Percentiles rank a stretch among this genome's conserved stretches.
phyloP scores from a whole-genome alignment of 2,329 filamentous ascomycete species.

The Colletotrichum nymphaeae region DNA sequence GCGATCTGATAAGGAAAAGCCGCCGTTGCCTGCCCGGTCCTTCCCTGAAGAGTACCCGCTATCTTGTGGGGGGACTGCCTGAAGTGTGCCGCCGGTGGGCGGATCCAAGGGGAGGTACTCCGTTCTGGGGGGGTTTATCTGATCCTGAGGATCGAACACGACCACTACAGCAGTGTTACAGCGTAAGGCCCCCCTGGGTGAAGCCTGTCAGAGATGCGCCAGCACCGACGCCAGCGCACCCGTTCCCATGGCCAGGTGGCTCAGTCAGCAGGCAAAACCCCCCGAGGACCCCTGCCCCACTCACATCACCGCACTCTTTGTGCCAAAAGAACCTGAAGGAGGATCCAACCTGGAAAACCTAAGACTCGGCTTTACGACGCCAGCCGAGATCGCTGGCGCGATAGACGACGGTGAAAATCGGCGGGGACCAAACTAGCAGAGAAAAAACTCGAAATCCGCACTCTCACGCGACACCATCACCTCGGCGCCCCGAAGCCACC shows the following conservation, averaged over 20 bases:
- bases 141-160: background rate
- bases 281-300: background rate
- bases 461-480: background rate
- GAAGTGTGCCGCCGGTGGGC: background rate
- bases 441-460: background rate
- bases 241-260: background rate
- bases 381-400: constrained; percentile 5
- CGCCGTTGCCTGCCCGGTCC: background rate
- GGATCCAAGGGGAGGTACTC: background rate
- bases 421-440: background rate
- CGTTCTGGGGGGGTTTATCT: background rate
- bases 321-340: background rate
- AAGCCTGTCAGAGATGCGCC: background rate
- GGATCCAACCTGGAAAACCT: too few species aligned
- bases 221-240: background rate
- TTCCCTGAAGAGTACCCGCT: background rate
- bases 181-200: background rate
- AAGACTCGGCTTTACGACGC: constrained; percentile 6
- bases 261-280: background rate
- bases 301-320: background rate
- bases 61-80: background rate
- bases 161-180: background rate
- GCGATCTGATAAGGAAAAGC: constrained; percentile 34
- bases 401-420: background rate
- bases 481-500: background rate